Conservation (phyloP, 495 filamentous ascomycete genomes). For the Chaetomium tenue region DNA sequence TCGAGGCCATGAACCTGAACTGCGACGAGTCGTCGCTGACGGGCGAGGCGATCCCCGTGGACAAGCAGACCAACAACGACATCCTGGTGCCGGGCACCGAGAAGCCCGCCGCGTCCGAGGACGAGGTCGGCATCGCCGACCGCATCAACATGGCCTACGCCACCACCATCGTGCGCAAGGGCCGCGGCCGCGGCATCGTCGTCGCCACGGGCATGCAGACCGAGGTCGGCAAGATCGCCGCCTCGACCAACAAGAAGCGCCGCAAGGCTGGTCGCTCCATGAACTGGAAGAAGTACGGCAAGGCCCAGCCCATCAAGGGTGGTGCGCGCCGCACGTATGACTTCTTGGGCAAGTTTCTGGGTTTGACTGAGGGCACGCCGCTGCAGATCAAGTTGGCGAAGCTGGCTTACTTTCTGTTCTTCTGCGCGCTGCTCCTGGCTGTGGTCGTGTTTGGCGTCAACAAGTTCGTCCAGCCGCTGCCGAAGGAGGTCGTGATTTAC, state of each 20-base stretch:
- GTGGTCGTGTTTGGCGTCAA: slow-evolving; percentile 80
- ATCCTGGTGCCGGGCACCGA: slow-evolving; percentile 37
- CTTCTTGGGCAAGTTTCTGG: slow-evolving; percentile 64
- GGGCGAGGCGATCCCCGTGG: slow-evolving; percentile 61
- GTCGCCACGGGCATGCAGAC: slow-evolving; percentile 75
- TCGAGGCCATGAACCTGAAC: slow-evolving; percentile 73
- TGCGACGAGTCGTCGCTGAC: slow-evolving; percentile 52
- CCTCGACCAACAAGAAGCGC: slow-evolving; percentile 57
- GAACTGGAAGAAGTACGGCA: slow-evolving; percentile 62
- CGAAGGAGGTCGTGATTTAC: slow-evolving; percentile 75
- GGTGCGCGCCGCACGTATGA: slow-evolving; percentile 59
- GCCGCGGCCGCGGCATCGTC: slow-evolving; percentile 65
- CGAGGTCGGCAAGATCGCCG: slow-evolving; percentile 82
- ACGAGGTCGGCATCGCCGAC: slow-evolving; percentile 61
- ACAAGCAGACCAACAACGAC: slow-evolving; percentile 38
- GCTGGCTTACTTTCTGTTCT: slow-evolving; percentile 72
- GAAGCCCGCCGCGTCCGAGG: slow-evolving; percentile 37
- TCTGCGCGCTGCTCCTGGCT: slow-evolving; percentile 68
- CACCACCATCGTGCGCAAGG: slow-evolving; percentile 65
- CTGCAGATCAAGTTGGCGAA: slow-evolving; percentile 78
- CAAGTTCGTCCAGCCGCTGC: slow-evolving; percentile 55
- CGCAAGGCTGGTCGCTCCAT: slow-evolving; percentile 61
- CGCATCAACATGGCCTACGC: slow-evolving; percentile 68
- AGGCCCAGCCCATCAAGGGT: slow-evolving; percentile 57
- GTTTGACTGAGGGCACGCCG: slow-evolving; percentile 76